Conservation (phyloP, 495 filamentous ascomycete species). For the Penicillium turbatum region DNA sequence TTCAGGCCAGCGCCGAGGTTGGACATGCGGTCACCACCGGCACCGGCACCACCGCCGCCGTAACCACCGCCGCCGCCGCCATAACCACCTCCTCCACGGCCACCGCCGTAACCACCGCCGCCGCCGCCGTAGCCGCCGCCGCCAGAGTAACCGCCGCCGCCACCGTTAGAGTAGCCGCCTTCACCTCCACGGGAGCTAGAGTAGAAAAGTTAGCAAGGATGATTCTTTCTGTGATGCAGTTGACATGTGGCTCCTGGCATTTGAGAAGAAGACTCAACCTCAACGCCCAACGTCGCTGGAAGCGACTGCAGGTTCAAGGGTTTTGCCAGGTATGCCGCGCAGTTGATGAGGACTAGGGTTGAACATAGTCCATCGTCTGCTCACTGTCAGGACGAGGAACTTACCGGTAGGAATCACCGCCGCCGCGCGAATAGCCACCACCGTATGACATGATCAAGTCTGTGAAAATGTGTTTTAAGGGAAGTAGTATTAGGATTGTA, state of each 20-base stretch:
- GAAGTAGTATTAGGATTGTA: slow-evolving; percentile 26
- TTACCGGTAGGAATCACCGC: slow-evolving; percentile 44
- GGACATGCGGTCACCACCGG: slow-evolving; percentile 87
- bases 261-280: background rate
- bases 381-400: slow-evolving; percentile 18
- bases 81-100: slow-evolving; percentile 49
- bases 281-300: slow-evolving; percentile 1
- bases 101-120: slow-evolving; percentile 45
- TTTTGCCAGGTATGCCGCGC: background rate
- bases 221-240: background rate
- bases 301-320: background rate
- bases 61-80: slow-evolving; percentile 41
- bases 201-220: slow-evolving; percentile 18
- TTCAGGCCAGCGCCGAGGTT: slow-evolving; percentile 82
- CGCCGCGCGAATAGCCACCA: slow-evolving; percentile 53
- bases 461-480: slow-evolving; percentile 22
- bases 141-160: slow-evolving; percentile 34
- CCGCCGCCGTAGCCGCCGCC: slow-evolving; percentile 51
- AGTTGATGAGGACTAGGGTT: background rate
- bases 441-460: slow-evolving; percentile 65
- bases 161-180: slow-evolving; percentile 40
- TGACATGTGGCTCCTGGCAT: background rate
- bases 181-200: slow-evolving; percentile 40
- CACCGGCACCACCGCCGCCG: slow-evolving; percentile 50
- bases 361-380: background rate